Evolutionary conservation across 2,329 filamentous ascomycete species (phyloP), one percentile per base, ranked within the genome.

Genomic region (Ophiostoma ulmi): DNA sequence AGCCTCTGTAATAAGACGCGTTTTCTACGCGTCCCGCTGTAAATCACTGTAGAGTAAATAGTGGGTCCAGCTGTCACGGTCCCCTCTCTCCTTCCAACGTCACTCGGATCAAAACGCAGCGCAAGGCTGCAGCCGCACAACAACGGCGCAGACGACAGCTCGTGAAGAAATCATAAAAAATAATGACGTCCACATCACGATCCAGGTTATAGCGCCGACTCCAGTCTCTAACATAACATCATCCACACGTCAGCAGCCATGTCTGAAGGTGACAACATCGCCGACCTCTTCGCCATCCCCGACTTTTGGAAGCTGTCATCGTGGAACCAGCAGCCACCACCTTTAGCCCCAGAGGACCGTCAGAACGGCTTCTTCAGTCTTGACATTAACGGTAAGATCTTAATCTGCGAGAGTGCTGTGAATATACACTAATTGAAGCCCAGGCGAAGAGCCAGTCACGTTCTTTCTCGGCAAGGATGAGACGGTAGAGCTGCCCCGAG

Each of bases 271-370:
- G 70, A 83, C 58, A 76, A 79, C 41, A 22, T 38, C 70, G 81
- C 85, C 67, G 80, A 89, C 76, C 83, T 89, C 41, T 92, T 92
- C 76, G 84, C 85, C 55, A 87, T 88, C 65, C 87, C 87, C 55
- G 83, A 89, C 76, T 84, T 91, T 72, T 87, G 85, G 84, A 81
- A 81, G 70, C 79, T 83, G 36, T 87, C 88, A 2, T 82, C 79
- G 74, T 84, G 84, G 78, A 78, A 86, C 52, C 78, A 82, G 8
- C 73, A 78, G 31, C 65, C 61, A 8, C 63, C 69, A 13, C 65
- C 68, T 3, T 52, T 66, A 3, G 65, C 61, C 2, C 26, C 71
- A 0, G 41, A 68, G 1, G 70, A 71, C 13, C 67, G 67, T 31
- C 64, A 68, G 36, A 26, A 72, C 52, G 72, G 70, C 39, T 84